These are phyloP conservation scores for Lentinus polychrous DNA, from an alignment of 1,284 basidiomycete genomes.

Conservation along the genomic window DNA sequence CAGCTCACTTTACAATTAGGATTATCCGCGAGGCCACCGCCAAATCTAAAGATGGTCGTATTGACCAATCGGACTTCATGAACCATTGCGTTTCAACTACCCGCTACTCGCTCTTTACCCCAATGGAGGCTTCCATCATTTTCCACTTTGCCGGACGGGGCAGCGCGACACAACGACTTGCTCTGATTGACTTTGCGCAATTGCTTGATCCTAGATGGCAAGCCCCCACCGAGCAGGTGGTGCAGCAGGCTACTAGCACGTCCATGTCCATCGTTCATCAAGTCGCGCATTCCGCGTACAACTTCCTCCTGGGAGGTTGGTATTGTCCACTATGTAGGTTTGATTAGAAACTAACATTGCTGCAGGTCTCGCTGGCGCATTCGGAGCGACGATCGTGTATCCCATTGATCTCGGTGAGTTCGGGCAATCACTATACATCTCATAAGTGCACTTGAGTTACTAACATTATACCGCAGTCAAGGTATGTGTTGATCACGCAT, in stretches of 20 bases:
- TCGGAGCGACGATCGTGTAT: constrained; percentile 90
- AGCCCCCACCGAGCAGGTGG: constrained; percentile 52
- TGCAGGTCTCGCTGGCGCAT: constrained; percentile 79
- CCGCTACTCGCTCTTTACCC: constrained; percentile 88
- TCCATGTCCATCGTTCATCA: constrained; percentile 38
- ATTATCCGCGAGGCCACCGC: constrained; percentile 81
- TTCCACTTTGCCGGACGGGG: constrained; percentile 94
- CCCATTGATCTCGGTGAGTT: constrained; percentile 86
- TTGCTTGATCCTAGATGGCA: constrained; percentile 83
- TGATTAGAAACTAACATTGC: constrained; percentile 7
- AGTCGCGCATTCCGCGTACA: constrained; percentile 69
- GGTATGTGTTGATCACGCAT: constrained; percentile 33
- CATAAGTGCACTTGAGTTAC: neutral
- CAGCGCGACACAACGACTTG: constrained; percentile 56
- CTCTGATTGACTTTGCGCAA: constrained; percentile 84
- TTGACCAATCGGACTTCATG: constrained; percentile 78
- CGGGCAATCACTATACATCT: neutral
- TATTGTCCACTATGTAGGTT: constrained; percentile 4
- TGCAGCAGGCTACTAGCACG: constrained; percentile 22
- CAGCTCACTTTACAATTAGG: constrained; percentile 26
- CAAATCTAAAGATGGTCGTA: constrained; percentile 90
- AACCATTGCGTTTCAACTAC: constrained; percentile 70
- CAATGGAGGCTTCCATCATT: constrained; percentile 93
- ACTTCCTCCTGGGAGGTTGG: constrained; percentile 83
- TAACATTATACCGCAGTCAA: constrained; percentile 40